A percentile compares a stretch with the other conserved stretches of the same genome.
Evolutionary conservation across 495 filamentous ascomycete genomes (phyloP).

Genomic region (Niebla homalea): DNA sequence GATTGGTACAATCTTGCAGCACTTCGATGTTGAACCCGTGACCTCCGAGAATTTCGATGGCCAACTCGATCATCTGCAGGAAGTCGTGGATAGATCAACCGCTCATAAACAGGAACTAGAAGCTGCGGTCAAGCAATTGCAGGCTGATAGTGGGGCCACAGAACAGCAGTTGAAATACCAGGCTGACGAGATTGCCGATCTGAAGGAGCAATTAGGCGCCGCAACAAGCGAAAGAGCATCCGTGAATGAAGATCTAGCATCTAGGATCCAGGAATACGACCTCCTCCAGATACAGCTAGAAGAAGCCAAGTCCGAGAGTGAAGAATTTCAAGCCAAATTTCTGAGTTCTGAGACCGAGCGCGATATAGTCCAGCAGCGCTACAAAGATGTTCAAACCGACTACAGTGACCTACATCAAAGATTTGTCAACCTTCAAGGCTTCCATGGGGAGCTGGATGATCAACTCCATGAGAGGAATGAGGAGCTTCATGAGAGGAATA

Average conservation of each 20-base stretch:
- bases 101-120: slow-evolving; percentile 14
- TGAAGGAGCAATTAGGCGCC: slow-evolving; percentile 33
- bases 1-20: slow-evolving; percentile 48
- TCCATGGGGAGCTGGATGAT: slow-evolving; percentile 27
- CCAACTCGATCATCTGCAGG: slow-evolving; percentile 51
- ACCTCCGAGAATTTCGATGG: slow-evolving; percentile 44
- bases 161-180: slow-evolving; percentile 36
- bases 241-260: slow-evolving; percentile 31
- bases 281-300: slow-evolving; percentile 51
- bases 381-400: slow-evolving; percentile 52
- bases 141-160: slow-evolving; percentile 32
- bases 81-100: slow-evolving; percentile 33
- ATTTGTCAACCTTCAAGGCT: slow-evolving; percentile 33
- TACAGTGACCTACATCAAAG: slow-evolving; percentile 50
- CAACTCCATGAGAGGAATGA: slow-evolving; percentile 45
- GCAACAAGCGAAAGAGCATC: slow-evolving; percentile 26
- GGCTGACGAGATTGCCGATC: slow-evolving; percentile 25
- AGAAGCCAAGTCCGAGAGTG: slow-evolving; percentile 17
- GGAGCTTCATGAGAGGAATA: slow-evolving; percentile 43
- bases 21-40: slow-evolving; percentile 41
- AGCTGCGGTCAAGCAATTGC: slow-evolving; percentile 6
- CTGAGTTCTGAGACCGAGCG: slow-evolving; percentile 29
- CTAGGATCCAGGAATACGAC: slow-evolving; percentile 43
- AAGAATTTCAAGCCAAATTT: neutral
- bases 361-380: slow-evolving; percentile 43